Evolutionary conservation across 2,329 filamentous ascomycete genomes (phyloP).

Genomic region (Pseudogymnoascus sp.): DNA sequence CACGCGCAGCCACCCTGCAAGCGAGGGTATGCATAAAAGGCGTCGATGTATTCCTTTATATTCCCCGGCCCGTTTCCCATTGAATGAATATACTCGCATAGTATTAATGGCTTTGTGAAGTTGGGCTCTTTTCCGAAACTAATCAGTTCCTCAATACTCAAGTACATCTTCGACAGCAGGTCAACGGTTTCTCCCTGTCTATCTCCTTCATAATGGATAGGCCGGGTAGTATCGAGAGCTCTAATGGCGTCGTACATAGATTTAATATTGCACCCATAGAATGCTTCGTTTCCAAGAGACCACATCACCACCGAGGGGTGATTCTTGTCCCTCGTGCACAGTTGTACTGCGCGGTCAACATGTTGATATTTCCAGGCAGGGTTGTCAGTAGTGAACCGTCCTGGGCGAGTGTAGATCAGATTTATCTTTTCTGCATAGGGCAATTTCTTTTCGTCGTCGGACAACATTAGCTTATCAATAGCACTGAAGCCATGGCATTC

Average conservation of each 20-base stretch:
- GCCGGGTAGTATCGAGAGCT: neutral
- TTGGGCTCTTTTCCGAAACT: neutral
- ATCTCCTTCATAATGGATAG: constrained; percentile 11
- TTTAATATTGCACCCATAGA: constrained; percentile 43
- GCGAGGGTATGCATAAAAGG: constrained; percentile 42
- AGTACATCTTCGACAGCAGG: constrained; percentile 10
- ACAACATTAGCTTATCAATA: constrained; percentile 21
- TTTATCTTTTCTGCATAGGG: constrained; percentile 35
- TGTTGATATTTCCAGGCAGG: constrained; percentile 23
- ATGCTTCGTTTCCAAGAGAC: constrained; percentile 47
- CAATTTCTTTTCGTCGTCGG: neutral
- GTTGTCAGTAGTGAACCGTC: constrained; percentile 36
- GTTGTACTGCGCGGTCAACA: constrained; percentile 30
- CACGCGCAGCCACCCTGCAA: constrained; percentile 46
- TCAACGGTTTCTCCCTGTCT: neutral
- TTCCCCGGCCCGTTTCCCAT: constrained; percentile 66
- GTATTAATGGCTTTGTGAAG: constrained; percentile 44
- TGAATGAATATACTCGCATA: constrained; percentile 48
- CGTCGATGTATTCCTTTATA: constrained; percentile 55
- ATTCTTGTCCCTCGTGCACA: constrained; percentile 44
- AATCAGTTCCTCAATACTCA: neutral
- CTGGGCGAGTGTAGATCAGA: constrained; percentile 31
- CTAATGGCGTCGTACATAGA: constrained; percentile 36
- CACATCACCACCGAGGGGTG: constrained; percentile 45
- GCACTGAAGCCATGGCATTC: constrained; percentile 28